Percentiles rank a stretch among this genome's conserved stretches.
Conservation (phyloP, 2,329 filamentous ascomycete genomes). For the Aspergillus brasiliensis region DNA sequence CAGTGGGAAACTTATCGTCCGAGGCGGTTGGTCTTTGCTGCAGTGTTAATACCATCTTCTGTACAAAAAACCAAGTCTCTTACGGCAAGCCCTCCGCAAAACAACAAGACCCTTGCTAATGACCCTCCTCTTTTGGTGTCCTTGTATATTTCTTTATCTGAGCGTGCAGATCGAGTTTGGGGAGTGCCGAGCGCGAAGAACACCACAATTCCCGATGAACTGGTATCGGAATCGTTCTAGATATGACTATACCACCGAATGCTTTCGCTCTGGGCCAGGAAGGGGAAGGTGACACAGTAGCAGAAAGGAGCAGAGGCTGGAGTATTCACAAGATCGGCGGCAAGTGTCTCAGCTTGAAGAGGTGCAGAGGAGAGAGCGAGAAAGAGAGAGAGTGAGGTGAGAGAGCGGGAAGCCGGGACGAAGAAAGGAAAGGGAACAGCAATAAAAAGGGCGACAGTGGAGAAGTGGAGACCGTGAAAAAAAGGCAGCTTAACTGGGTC, state of each 20-base stretch:
- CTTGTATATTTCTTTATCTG: not conserved
- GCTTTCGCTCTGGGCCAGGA: not conserved
- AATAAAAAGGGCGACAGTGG: not conserved
- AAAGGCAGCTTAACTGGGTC: not conserved
- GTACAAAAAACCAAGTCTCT: constrained; percentile 52
- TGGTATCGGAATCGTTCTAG: not conserved
- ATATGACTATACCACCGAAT: too few relatives aligned
- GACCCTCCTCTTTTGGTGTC: not conserved
- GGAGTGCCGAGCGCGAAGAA: not conserved
- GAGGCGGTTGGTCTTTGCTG: constrained; percentile 60
- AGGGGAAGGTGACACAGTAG: not conserved
- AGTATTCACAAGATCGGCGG: not conserved
- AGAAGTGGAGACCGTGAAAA: not conserved
- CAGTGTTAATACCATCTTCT: constrained; percentile 63
- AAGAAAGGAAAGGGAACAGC: not conserved
- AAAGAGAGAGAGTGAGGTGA: not conserved
- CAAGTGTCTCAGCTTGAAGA: not conserved
- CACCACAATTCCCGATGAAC: not conserved
- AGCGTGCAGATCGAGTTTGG: not conserved
- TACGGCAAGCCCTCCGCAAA: constrained; percentile 46
- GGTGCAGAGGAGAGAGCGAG: not conserved
- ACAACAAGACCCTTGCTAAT: constrained; percentile 13
- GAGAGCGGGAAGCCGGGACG: not conserved
- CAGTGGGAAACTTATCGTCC: constrained; percentile 74
- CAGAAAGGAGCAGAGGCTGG: not conserved